Evolutionary conservation across 1,139 yeast species (phyloP).

Genomic region (Nakaseomyces nivariensis): DNA sequence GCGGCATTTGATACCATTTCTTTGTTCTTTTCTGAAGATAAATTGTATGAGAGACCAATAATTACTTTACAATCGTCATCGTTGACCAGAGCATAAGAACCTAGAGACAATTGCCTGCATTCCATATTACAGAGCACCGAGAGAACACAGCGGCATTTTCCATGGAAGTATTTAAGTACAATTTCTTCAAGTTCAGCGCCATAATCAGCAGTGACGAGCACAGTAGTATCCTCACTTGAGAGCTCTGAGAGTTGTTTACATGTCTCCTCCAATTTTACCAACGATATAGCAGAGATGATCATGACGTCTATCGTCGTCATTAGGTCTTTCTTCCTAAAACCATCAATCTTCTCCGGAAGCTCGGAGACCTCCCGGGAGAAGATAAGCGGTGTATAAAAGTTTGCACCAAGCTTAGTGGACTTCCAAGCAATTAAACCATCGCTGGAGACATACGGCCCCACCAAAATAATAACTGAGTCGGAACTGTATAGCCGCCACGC

Average conservation of each 20-base stretch:
- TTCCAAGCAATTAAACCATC: conserved; percentile 27
- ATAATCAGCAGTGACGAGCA: conserved; percentile 19
- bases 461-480: conserved; percentile 18
- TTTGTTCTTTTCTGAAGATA: conserved; percentile 6
- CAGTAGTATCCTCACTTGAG: conserved; percentile 13
- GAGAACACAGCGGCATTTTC: conserved; percentile 12
- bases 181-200: conserved; percentile 20
- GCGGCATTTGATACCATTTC: conserved; percentile 9
- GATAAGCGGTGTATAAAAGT: conserved; percentile 22
- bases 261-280: conserved; percentile 11
- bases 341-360: conserved; percentile 8
- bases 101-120: conserved; percentile 20
- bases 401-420: conserved; percentile 22
- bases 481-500: conserved; percentile 26
- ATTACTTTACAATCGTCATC: conserved; percentile 15
- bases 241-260: conserved; percentile 12
- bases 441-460: conserved; percentile 19
- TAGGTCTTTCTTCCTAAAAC: conserved; percentile 5
- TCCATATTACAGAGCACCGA: conserved; percentile 20
- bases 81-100: conserved; percentile 21
- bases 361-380: conserved; percentile 16
- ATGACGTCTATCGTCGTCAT: conserved; percentile 16
- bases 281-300: conserved; percentile 19
- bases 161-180: conserved; percentile 7
- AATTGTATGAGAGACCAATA: conserved; percentile 19